Conservation (phyloP, 306 rosid species). For the Elaeagnus macrophylla region DNA sequence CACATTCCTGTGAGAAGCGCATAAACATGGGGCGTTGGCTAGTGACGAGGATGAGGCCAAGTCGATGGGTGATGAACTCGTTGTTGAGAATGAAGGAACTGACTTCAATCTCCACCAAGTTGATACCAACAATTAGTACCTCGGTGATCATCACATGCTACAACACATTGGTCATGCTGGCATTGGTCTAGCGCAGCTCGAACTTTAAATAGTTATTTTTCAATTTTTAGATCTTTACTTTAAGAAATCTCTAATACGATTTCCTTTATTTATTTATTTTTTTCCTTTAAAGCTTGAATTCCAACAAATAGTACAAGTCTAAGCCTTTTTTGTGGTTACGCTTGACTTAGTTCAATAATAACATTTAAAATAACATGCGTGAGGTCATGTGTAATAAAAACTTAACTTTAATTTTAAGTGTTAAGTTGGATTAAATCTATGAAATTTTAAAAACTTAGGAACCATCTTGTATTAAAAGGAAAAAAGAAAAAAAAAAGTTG, state of each 20-base stretch:
- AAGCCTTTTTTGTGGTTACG: too few relatives aligned
- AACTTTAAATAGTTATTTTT: constrained; percentile 60
- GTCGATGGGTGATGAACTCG: constrained; percentile 94
- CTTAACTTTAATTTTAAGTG: too few relatives aligned
- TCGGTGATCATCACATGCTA: constrained; percentile 96
- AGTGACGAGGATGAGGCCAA: constrained; percentile 78
- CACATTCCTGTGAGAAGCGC: constrained; percentile 99
- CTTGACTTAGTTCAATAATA: too few relatives aligned
- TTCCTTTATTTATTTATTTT: constrained; percentile 40
- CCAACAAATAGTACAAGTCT: too few relatives aligned
- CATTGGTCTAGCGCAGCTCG: constrained; percentile 88
- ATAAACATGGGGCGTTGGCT: constrained; percentile 88
- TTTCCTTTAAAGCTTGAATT: too few relatives aligned
- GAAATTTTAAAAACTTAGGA: too few relatives aligned
- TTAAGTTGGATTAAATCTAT: too few relatives aligned
- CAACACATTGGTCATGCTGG: constrained; percentile 78
- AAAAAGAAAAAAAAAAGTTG: too few relatives aligned
- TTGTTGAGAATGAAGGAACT: constrained; percentile 91
- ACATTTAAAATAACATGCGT: too few relatives aligned
- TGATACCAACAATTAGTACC: constrained; percentile 85
- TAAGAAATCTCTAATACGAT: constrained; percentile 77
- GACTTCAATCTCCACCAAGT: constrained; percentile 89
- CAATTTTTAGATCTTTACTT: constrained; percentile 73
- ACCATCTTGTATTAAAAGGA: too few relatives aligned
- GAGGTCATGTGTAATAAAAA: too few relatives aligned